A percentile compares a stretch with the other conserved stretches of the same genome.
phyloP scores from a whole-genome alignment of 164 flowering plant genomes.

The Nelumbo lutea region DNA sequence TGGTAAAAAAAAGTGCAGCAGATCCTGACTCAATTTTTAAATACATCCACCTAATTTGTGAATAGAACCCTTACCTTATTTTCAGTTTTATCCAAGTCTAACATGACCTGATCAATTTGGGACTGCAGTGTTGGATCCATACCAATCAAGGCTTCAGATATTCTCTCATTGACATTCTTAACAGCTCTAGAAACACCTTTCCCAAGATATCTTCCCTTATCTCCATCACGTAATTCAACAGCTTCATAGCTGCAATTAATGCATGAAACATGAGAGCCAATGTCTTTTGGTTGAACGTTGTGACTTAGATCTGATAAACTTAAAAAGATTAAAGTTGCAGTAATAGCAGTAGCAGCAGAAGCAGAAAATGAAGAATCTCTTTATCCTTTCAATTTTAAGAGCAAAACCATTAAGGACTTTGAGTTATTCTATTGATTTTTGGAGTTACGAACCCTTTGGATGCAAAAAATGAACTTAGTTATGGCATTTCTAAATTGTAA shows the following conservation, averaged over 20 bases:
- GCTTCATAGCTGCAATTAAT: constrained; percentile 67
- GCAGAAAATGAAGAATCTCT: too few relatives aligned
- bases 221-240: constrained; percentile 89
- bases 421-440: too few relatives aligned
- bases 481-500: too few relatives aligned
- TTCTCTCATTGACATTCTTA: constrained; percentile 74
- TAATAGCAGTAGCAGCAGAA: too few relatives aligned
- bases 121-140: constrained; percentile 92
- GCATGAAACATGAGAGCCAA: not conserved
- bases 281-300: not conserved
- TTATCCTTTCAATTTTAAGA: too few relatives aligned
- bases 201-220: constrained; percentile 80
- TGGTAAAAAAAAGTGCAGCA: too few relatives aligned
- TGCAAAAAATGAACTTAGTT: too few relatives aligned
- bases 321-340: too few relatives aligned
- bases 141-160: constrained; percentile 85
- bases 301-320: too few relatives aligned
- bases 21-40: too few relatives aligned
- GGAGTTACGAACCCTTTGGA: too few relatives aligned
- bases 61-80: constrained; percentile 56
- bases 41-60: not conserved
- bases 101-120: constrained; percentile 93
- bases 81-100: constrained; percentile 91
- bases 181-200: constrained; percentile 83
- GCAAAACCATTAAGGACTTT: too few relatives aligned